phyloP scores from a whole-genome alignment of 2,329 filamentous ascomycete species.

The Fusarium sp. region DNA sequence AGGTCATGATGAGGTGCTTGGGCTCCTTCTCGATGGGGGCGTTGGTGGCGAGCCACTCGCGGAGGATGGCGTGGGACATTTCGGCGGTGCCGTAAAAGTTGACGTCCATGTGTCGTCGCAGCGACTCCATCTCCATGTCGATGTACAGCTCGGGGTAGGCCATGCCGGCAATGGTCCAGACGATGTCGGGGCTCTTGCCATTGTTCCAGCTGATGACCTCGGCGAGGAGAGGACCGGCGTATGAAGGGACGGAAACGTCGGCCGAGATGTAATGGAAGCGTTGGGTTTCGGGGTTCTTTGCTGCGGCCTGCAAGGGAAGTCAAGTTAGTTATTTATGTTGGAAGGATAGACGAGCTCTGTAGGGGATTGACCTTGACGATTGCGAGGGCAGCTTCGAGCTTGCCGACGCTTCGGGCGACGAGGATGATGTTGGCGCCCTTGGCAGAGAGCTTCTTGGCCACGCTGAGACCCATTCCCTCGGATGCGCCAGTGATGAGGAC shows the following conservation, averaged over 20 bases:
- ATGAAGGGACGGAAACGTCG: slow-evolving; percentile 78
- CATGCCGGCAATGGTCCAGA: slow-evolving; percentile 89
- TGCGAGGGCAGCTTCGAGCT: slow-evolving; percentile 77
- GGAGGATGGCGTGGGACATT: slow-evolving; percentile 83
- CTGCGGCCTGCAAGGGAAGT: slow-evolving; percentile 63
- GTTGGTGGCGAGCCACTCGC: slow-evolving; percentile 73
- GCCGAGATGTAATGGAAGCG: slow-evolving; percentile 86
- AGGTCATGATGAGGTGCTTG: slow-evolving; percentile 89
- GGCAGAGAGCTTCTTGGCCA: slow-evolving; percentile 77
- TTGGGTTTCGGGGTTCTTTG: slow-evolving; percentile 73
- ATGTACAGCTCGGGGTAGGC: slow-evolving; percentile 80
- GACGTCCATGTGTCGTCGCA: slow-evolving; percentile 86
- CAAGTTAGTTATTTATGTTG: background rate
- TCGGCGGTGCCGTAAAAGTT: slow-evolving; percentile 91
- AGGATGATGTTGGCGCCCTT: slow-evolving; percentile 91
- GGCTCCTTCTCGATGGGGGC: slow-evolving; percentile 58
- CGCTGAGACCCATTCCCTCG: slow-evolving; percentile 87
- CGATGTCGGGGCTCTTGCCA: slow-evolving; percentile 78
- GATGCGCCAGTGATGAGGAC: slow-evolving; percentile 91
- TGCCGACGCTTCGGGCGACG: slow-evolving; percentile 79
- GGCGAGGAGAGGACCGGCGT: slow-evolving; percentile 75
- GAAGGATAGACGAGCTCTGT: background rate
- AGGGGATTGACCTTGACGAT: slow-evolving; percentile 68
- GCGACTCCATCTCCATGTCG: slow-evolving; percentile 73
- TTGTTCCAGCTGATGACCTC: slow-evolving; percentile 85